Base-by-base conservation (phyloP, 352 stramenopile genomes). In the Phytophthora niederhauseri region DNA sequence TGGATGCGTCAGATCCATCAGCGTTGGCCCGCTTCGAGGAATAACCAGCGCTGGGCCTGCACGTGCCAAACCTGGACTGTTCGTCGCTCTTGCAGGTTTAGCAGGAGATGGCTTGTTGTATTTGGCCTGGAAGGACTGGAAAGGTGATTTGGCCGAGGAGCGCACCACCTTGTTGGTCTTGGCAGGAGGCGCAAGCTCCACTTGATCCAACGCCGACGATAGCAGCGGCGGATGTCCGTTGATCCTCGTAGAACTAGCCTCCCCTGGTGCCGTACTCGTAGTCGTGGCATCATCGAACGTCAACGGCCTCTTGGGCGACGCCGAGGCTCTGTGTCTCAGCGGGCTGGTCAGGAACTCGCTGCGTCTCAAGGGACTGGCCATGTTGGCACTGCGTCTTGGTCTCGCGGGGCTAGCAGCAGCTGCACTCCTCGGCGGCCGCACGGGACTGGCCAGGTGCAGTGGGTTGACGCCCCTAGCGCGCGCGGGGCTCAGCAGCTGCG, bases 71-170 rank as follows among this genome's bases (percentile, higher is more conserved):
- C 30, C 46, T 36, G 62, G 38, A 65, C 53, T 77, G 26, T 22
- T 66, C n/a, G 36, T 67, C 41, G 19, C 56, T 43, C 57, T 60
- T 3, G 46, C 19, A 31, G 36, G 26, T 49, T 66, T 70, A 15
- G 48, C 68, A 43, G 72, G 64, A 1, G 68, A 79, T 11, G 34
- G 34, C 41, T 68, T 58, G 22, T 62, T 79, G 30, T 91, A 75
- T 63, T 94, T 94, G 52, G 80, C 86, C 60, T 93, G 86, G 61
- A 94, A 91, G 20, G 86, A 94, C 65, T 91, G 81, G 65, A 93
- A 94, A 9, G 86, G 86, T 2, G 86, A 93, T 59, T 92, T 93
- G 3, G 82, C 65, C 2, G 76, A 63, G n/a, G 76, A 61, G n/a
- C 26, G 64, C 36, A 66, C 56, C 41, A 62, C 52, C 43, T 68